phyloP scores from a whole-genome alignment of 352 stramenopile species.

The Globisporangium spiculum region DNA sequence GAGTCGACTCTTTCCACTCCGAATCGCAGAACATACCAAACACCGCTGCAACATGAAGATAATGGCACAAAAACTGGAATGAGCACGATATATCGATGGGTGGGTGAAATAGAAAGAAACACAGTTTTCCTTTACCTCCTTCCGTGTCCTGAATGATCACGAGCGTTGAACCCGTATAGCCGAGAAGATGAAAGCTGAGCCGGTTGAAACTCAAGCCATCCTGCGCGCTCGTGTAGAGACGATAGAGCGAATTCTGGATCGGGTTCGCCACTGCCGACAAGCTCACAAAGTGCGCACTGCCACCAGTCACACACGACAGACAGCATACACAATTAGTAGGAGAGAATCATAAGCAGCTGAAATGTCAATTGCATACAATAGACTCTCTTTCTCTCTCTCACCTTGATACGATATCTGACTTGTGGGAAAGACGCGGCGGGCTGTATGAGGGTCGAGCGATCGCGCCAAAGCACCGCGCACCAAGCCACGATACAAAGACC shows the following conservation, averaged over 20 bases:
- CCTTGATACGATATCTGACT: slow-evolving; percentile 69
- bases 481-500: slow-evolving; percentile 75
- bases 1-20: slow-evolving; percentile 80
- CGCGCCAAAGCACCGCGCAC: slow-evolving; percentile 42
- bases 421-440: slow-evolving; percentile 46
- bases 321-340: neutral
- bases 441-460: slow-evolving; percentile 54
- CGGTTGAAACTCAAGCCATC: slow-evolving; percentile 85
- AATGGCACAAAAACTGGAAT: neutral
- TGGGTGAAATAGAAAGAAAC: neutral
- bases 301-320: neutral
- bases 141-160: slow-evolving; percentile 64
- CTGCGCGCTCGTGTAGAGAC: slow-evolving; percentile 77
- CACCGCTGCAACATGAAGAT: slow-evolving; percentile 33
- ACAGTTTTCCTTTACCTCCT: slow-evolving; percentile 37
- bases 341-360: neutral
- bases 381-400: slow-evolving; percentile 16
- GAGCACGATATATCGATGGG: neutral
- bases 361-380: neutral
- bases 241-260: slow-evolving; percentile 55
- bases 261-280: slow-evolving; percentile 57
- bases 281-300: slow-evolving; percentile 62
- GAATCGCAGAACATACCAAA: slow-evolving; percentile 87
- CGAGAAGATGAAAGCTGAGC: slow-evolving; percentile 75
- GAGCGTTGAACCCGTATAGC: slow-evolving; percentile 72